These are phyloP conservation scores for Corchorus capsularis DNA, from an alignment of 345 rosid genomes.

Conservation along the genomic window DNA sequence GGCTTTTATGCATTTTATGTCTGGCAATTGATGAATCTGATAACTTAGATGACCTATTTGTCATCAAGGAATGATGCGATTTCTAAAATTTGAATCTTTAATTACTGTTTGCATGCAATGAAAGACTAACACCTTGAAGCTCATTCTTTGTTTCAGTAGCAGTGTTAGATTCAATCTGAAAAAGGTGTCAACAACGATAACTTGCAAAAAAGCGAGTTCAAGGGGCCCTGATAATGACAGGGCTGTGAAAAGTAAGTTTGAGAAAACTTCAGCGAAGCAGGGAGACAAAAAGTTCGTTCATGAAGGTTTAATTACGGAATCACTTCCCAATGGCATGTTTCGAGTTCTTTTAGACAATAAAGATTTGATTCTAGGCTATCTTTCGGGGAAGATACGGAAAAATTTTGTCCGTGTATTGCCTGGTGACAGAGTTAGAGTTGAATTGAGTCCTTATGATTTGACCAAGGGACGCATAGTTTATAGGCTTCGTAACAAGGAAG, in stretches of 20 bases:
- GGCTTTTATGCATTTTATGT: neutral
- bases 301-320: conserved; percentile 46
- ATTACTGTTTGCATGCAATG: neutral
- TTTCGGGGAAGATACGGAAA: conserved; percentile 87
- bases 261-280: conserved; percentile 33
- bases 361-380: conserved; percentile 70
- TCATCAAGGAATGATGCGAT: neutral
- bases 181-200: conserved; percentile 28
- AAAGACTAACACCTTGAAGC: neutral
- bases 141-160: conserved; percentile 13
- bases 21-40: neutral
- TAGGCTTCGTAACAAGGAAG: conserved; percentile 49
- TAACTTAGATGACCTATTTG: neutral
- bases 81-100: neutral
- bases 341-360: conserved; percentile 61
- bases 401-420: conserved; percentile 85
- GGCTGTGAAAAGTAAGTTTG: conserved; percentile 30
- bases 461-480: conserved; percentile 78
- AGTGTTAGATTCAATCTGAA: conserved; percentile 26
- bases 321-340: conserved; percentile 64
- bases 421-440: conserved; percentile 84
- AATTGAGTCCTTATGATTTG: conserved; percentile 82
- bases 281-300: conserved; percentile 42
- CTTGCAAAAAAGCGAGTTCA: conserved; percentile 36
- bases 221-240: conserved; percentile 32